A percentile compares a stretch with the other conserved stretches of the same genome.
phyloP scores from a whole-genome alignment of 352 stramenopile genomes.

The Phytophthora pistaciae region DNA sequence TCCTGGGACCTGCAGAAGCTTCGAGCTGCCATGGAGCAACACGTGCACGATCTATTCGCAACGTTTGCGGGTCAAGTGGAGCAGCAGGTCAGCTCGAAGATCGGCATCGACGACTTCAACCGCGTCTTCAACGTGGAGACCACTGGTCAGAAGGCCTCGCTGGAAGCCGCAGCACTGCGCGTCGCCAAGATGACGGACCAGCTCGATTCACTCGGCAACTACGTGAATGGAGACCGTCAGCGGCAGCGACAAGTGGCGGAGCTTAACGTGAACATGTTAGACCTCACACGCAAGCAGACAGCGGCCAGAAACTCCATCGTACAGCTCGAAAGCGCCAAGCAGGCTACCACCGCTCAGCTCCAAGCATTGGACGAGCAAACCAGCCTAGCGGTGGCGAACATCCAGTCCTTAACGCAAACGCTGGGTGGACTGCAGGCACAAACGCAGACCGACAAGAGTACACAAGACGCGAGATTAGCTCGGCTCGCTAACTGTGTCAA shows the following conservation, averaged over 20 bases:
- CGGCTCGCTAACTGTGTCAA: slow-evolving; percentile 36
- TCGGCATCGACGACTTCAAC: slow-evolving; percentile 73
- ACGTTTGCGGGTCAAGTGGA: slow-evolving; percentile 68
- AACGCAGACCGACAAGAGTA: slow-evolving; percentile 28
- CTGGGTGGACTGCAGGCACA: slow-evolving; percentile 28
- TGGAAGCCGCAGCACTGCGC: slow-evolving; percentile 52
- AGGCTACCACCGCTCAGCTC: slow-evolving; percentile 40
- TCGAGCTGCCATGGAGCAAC: slow-evolving; percentile 60
- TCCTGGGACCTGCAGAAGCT: slow-evolving; percentile 67
- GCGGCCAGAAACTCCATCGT: slow-evolving; percentile 50
- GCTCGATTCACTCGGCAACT: slow-evolving; percentile 52
- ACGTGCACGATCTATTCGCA: slow-evolving; percentile 65
- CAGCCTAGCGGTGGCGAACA: slow-evolving; percentile 23
- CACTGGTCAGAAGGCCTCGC: slow-evolving; percentile 54
- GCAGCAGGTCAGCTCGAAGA: slow-evolving; percentile 53
- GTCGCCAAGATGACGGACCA: slow-evolving; percentile 68
- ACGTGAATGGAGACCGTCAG: slow-evolving; percentile 53
- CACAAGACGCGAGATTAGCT: slow-evolving; percentile 26
- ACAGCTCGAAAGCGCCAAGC: slow-evolving; percentile 46
- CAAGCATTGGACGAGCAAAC: slow-evolving; percentile 28
- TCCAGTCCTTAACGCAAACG: slow-evolving; percentile 27
- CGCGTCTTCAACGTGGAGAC: slow-evolving; percentile 68
- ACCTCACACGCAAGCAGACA: slow-evolving; percentile 63
- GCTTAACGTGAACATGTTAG: slow-evolving; percentile 53
- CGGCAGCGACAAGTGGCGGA: slow-evolving; percentile 60